phyloP scores from a whole-genome alignment of 352 stramenopile species.

The Halophytophthora batemanensis region DNA sequence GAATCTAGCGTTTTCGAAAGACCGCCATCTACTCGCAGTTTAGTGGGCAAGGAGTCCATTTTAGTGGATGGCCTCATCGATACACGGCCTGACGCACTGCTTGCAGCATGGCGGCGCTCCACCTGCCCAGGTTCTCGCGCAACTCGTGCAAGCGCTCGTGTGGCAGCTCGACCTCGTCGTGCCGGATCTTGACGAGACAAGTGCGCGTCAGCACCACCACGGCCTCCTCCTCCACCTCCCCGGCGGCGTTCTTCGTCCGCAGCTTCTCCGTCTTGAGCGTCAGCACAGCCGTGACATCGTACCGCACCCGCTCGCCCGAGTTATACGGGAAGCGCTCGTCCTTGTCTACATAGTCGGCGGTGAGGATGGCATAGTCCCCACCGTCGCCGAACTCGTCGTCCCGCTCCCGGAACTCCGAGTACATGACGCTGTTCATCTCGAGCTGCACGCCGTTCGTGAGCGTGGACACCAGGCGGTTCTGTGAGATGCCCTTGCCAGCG shows the following conservation, averaged over 20 bases:
- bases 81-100: conserved; percentile 37
- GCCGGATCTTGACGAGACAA: conserved; percentile 25
- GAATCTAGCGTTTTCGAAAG: no score
- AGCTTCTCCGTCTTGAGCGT: conserved; percentile 18
- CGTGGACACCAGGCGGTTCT: conserved; percentile 38
- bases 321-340: conserved; percentile 41
- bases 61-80: no score
- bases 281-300: conserved; percentile 29
- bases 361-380: conserved; percentile 23
- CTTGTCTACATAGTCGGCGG: conserved; percentile 28
- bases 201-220: conserved; percentile 35
- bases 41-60: no score
- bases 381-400: conserved; percentile 24
- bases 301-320: conserved; percentile 20
- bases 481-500: conserved; percentile 29
- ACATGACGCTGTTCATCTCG: conserved; percentile 35
- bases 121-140: conserved; percentile 39
- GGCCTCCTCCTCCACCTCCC: conserved; percentile 9
- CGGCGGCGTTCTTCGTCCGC: conserved; percentile 7
- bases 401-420: conserved; percentile 21
- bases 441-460: conserved; percentile 20
- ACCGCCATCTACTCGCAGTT: background rate
- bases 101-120: conserved; percentile 49
- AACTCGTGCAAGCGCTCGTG: conserved; percentile 28
- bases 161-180: conserved; percentile 17